Conservation (phyloP, 495 filamentous ascomycete species). For the Penicillium pancosmium region DNA sequence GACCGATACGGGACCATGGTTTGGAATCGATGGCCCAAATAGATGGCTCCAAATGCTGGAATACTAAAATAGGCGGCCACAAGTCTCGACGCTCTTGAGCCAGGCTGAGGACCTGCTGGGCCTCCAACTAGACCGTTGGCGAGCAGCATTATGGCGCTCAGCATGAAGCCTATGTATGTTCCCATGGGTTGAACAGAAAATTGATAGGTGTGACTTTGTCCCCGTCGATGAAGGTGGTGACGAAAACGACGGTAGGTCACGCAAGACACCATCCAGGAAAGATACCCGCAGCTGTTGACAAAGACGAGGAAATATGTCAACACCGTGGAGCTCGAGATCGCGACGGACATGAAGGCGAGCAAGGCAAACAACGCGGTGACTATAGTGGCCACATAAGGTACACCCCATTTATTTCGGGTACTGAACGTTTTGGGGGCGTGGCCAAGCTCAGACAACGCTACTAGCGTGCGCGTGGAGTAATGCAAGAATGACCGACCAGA, state of each 20-base stretch:
- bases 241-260: constrained; percentile 60
- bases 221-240: constrained; percentile 44
- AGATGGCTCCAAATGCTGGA: constrained; percentile 55
- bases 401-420: constrained; percentile 43
- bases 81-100: constrained; percentile 44
- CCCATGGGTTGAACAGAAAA: constrained; percentile 55
- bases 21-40: constrained; percentile 20
- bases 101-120: constrained; percentile 43
- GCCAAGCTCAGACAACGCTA: constrained; percentile 49
- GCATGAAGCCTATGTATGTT: constrained; percentile 49
- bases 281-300: constrained; percentile 61
- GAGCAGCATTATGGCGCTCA: constrained; percentile 51
- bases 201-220: constrained; percentile 43
- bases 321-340: constrained; percentile 31
- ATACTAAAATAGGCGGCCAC: constrained; percentile 64
- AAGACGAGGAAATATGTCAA: constrained; percentile 59
- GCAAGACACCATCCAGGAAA: constrained; percentile 61
- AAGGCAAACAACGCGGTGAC: constrained; percentile 42
- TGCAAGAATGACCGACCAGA: constrained; percentile 65
- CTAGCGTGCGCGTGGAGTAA: constrained; percentile 55
- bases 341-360: constrained; percentile 40
- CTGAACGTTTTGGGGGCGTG: constrained; percentile 49
- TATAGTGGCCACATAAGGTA: constrained; percentile 50
- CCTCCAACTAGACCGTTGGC: constrained; percentile 59
- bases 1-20: constrained; percentile 10